Evolutionary conservation across 768 basidiomycete genomes (phyloP), one percentile per base, ranked within the genome.

Genomic region (Suillus plorans): DNA sequence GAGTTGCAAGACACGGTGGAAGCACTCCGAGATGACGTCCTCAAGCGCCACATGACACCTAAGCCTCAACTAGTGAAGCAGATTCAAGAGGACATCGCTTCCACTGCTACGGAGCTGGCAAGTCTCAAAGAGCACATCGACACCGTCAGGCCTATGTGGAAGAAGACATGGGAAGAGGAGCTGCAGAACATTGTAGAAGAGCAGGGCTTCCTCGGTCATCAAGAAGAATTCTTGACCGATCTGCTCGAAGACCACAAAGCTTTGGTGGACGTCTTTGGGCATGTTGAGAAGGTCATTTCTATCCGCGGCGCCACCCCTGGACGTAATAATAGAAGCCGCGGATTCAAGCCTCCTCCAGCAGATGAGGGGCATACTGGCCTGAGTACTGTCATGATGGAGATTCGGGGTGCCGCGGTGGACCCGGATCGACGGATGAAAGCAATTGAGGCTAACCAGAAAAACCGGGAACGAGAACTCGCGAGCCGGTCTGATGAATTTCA

Each of bases 81-180:
- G 44, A 85, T 96, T 75, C 85, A 86, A 73, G 86, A 85, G 67
- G 91, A 94, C 68, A 84, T 97, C 63, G 81, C 84, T 36, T 77
- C 84, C 25, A 84, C 89, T 34, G 83, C 86, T 20, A 76, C 78
- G 12, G 90, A 95, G 78, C 82, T 98, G 52, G 84, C 88, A 66
- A 89, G 86, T 70, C 80, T 99, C 64, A 86, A 86, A 71, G 87
- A 89, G 69, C 94, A 97, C 75, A 91, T 98, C 69, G 86, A 89
- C 69, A 91, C 92, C 13, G 85, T 96, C 71, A 94, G 91, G 72
- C 95, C 97, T 50, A 94, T 93, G 85, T 99, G 97, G 97, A 93
- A 96, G 82, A 95, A 96, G 84, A 98, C 95, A 22, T 99, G 97
- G 97, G 92, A 93, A 72, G 89, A 94, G 73, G 97, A 99, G 79